Conservation (phyloP, 257 asterid genomes). For the Cordia subcordata region DNA sequence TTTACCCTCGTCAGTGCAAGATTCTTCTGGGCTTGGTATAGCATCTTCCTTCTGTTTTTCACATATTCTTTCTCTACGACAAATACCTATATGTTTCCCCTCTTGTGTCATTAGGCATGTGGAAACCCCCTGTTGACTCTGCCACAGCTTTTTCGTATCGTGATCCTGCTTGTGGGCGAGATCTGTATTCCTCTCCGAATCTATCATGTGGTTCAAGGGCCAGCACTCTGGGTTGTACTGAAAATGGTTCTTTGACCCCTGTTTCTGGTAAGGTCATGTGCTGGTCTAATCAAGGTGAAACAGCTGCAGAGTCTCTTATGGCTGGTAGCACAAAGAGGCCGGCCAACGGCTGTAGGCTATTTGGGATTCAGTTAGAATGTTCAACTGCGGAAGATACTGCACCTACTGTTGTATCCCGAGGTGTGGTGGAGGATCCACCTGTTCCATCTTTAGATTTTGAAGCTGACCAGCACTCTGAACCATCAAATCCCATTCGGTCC, state of each 20-base stretch:
- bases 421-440: slow-evolving; percentile 47
- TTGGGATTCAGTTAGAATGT: slow-evolving; percentile 74
- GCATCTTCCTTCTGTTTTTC: slow-evolving; percentile 4
- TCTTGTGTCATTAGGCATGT: slow-evolving; percentile 44
- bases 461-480: slow-evolving; percentile 59
- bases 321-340: slow-evolving; percentile 70
- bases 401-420: slow-evolving; percentile 31
- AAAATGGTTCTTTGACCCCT: slow-evolving; percentile 31
- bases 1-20: slow-evolving; percentile 62
- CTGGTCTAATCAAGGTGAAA: slow-evolving; percentile 42
- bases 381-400: slow-evolving; percentile 50
- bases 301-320: slow-evolving; percentile 38
- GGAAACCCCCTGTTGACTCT: slow-evolving; percentile 63
- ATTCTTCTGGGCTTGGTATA: slow-evolving; percentile 58
- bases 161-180: slow-evolving; percentile 49
- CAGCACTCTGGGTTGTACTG: slow-evolving; percentile 30
- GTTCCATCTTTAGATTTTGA: slow-evolving; percentile 46
- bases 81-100: neutral
- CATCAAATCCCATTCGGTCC: slow-evolving; percentile 49
- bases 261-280: slow-evolving; percentile 29
- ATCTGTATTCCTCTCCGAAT: slow-evolving; percentile 54
- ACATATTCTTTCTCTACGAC: slow-evolving; percentile 4
- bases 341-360: slow-evolving; percentile 65
- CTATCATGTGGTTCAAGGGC: slow-evolving; percentile 40
- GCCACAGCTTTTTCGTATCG: slow-evolving; percentile 40